Percentiles rank a stretch among this genome's conserved stretches.
Conservation (phyloP, 2,329 filamentous ascomycete species). For the Neonectria coccinea region DNA sequence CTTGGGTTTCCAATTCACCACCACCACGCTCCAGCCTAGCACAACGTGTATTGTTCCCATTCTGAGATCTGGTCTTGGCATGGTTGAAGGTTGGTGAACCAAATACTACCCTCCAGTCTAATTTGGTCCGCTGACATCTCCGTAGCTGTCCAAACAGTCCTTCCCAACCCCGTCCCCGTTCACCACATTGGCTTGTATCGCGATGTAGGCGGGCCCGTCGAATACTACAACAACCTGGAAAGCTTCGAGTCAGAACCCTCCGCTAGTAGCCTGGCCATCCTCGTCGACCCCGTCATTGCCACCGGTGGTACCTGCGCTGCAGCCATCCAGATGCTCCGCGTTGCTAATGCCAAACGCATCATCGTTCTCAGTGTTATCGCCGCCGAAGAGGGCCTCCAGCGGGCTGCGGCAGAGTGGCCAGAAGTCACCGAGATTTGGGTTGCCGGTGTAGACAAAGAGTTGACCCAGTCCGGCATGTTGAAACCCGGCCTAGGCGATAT, state of each 20-base stretch:
- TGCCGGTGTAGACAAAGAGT: constrained; percentile 79
- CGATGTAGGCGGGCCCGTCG: constrained; percentile 89
- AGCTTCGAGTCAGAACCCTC: constrained; percentile 49
- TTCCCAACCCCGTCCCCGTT: constrained; percentile 82
- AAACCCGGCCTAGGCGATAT: constrained; percentile 91
- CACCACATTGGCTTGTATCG: constrained; percentile 97
- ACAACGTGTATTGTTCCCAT: constrained; percentile 89
- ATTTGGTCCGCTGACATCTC: constrained; percentile 23
- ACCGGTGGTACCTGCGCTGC: constrained; percentile 91
- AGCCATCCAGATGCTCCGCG: constrained; percentile 86
- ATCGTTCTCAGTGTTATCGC: constrained; percentile 82
- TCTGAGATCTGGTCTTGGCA: constrained; percentile 89
- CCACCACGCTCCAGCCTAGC: constrained; percentile 70
- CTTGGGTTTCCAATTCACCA: constrained; percentile 80
- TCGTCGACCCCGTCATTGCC: constrained; percentile 93
- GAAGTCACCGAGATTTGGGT: constrained; percentile 84
- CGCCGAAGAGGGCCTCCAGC: constrained; percentile 75
- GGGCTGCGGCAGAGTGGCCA: constrained; percentile 81
- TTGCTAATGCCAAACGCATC: constrained; percentile 83
- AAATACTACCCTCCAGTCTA: not conserved
- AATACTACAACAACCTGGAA: constrained; percentile 95
- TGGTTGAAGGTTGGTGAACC: constrained; percentile 78
- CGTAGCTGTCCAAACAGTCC: constrained; percentile 81
- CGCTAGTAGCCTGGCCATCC: constrained; percentile 73
- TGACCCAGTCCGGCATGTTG: constrained; percentile 88